Evolutionary conservation across 495 filamentous ascomycete genomes (phyloP), one percentile per base, ranked within the genome.

Genomic region (Penicillium simplicissimum): DNA sequence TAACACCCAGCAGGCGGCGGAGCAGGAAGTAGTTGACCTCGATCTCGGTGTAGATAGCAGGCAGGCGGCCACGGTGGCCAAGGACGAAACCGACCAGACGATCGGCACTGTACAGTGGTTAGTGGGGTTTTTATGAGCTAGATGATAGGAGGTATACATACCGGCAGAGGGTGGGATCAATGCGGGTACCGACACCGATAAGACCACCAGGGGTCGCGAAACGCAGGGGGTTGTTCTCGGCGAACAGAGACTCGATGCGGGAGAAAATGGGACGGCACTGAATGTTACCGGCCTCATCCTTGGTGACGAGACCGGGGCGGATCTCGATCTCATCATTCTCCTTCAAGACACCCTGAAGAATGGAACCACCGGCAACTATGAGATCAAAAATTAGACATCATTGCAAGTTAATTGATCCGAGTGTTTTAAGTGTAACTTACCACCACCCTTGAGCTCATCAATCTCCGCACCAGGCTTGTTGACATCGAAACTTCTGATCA

Each of bases 401-500:
- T 42, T 15, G n/a, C 35, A 0, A 15, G 35, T 40, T 2, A 4
- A 42, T 15, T 17, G 23, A n/a, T 1, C 19, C 31, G 17, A 25
- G 33, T n/a, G 3, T n/a, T 19, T 38, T 2, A n/a, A 13, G n/a
- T 8, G 9, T 17, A 6, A 55, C 53, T 42, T 55, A 55, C 53
- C 51, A 84, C 95, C 95, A 71, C 95, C 95, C 85, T 98, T 98
- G 62, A 98, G 83, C 66, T 98, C 96, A 35, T 98, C 96, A 60
- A 98, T 97, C 79, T 97, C 96, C n/a, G 96, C 92, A 85, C 95
- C 95, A 38, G 95, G 95, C 84, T 98, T 98, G 87, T 98, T 98
- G 66, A 98, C 96, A 70, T 98, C 95, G 75, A 98, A 98, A 5
- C 93, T 97, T 65, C 95, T 90, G 35, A 59, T 59, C 11, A 98